These are phyloP conservation scores for Massariosphaeria phaeospora DNA, from an alignment of 495 filamentous ascomycete species.

Conservation along the genomic window DNA sequence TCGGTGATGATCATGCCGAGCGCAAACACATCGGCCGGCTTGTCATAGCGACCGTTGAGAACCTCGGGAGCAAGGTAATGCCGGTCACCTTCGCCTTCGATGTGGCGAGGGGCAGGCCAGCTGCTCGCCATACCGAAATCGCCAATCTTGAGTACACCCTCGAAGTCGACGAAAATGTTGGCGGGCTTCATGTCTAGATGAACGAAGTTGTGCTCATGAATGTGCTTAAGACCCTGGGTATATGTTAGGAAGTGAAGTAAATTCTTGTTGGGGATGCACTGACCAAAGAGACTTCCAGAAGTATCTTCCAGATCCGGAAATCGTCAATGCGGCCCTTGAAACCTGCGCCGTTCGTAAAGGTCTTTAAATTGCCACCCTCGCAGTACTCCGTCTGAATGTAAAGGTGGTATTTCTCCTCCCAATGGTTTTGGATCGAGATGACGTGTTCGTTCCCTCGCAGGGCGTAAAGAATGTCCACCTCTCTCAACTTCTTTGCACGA, in stretches of 20 bases:
- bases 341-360: conserved; percentile 73
- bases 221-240: conserved; percentile 71
- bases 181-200: conserved; percentile 95
- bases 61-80: conserved; percentile 95
- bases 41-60: conserved; percentile 74
- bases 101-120: conserved; percentile 67
- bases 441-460: conserved; percentile 75
- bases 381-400: conserved; percentile 98
- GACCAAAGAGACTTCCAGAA: conserved; percentile 76
- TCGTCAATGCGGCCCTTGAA: conserved; percentile 84
- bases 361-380: conserved; percentile 81
- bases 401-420: conserved; percentile 75
- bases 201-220: conserved; percentile 82
- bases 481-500: conserved; percentile 69
- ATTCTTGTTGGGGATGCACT: conserved; percentile 33
- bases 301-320: conserved; percentile 96
- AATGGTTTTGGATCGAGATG: conserved; percentile 71
- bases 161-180: conserved; percentile 85
- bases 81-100: conserved; percentile 90
- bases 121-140: conserved; percentile 90
- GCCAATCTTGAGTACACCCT: conserved; percentile 87
- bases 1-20: conserved; percentile 91
- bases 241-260: conserved; percentile 6
- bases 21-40: conserved; percentile 88
- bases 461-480: conserved; percentile 68